A percentile compares a stretch with the other conserved stretches of the same genome.
Conservation (phyloP, 2,329 filamentous ascomycete species). For the Penicillium sp. region DNA sequence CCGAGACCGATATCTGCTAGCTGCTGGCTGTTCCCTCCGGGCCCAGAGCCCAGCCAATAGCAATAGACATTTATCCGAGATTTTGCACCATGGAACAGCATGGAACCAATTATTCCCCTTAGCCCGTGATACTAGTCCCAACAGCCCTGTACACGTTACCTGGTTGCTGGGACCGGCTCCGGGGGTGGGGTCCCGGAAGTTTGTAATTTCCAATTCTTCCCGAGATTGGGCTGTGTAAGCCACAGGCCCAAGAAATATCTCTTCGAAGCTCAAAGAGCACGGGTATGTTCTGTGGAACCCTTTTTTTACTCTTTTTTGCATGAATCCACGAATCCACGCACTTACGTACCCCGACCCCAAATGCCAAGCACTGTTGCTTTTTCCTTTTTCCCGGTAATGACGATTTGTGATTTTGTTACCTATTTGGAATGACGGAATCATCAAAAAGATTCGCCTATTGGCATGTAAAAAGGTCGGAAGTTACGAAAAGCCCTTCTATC, state of each 20-base stretch:
- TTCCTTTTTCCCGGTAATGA: no score
- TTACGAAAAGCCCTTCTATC: no score
- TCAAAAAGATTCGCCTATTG: background rate
- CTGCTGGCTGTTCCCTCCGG: background rate
- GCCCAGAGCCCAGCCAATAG: constrained; percentile 12
- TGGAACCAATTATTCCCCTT: background rate
- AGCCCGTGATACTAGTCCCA: background rate
- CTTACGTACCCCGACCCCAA: background rate
- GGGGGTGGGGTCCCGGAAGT: constrained; percentile 8
- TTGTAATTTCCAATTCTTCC: background rate
- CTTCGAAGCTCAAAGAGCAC: background rate
- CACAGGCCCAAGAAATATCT: background rate
- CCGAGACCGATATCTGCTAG: background rate
- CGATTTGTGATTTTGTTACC: no score
- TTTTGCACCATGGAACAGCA: constrained; percentile 5
- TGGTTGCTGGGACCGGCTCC: constrained; percentile 23
- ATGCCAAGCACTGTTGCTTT: background rate
- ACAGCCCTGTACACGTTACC: constrained; percentile 17
- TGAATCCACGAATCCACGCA: no score
- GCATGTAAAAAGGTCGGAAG: no score
- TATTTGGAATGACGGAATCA: no score
- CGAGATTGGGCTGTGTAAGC: background rate
- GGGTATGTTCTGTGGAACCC: no score
- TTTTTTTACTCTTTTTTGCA: no score
- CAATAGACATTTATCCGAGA: background rate